A percentile compares a stretch with the other conserved stretches of the same genome.
phyloP scores from a whole-genome alignment of 2,329 filamentous ascomycete species.

The Fusarium austroafricanum region DNA sequence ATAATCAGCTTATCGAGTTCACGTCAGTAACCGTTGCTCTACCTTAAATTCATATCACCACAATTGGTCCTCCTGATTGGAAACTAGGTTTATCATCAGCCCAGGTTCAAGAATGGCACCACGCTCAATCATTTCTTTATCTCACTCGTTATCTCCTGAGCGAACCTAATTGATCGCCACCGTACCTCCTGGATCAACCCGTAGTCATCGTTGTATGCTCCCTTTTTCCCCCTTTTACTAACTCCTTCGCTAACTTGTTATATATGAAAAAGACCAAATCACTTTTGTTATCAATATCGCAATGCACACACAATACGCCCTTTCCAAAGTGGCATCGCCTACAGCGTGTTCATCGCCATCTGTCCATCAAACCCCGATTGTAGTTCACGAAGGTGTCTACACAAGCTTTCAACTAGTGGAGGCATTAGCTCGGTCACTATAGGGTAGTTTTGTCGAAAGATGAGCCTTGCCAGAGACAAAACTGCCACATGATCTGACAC shows the following conservation, averaged over 20 bases:
- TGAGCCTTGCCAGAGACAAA: conserved; percentile 27
- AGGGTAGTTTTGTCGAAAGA: conserved; percentile 40
- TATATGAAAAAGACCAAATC: conserved; percentile 9
- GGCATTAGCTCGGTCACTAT: conserved; percentile 34
- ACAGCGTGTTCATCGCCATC: not conserved
- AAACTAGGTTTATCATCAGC: not conserved
- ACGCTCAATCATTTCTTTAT: not conserved
- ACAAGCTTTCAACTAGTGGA: conserved; percentile 38
- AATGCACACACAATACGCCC: not conserved
- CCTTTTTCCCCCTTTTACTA: conserved; percentile 18
- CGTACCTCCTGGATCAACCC: not conserved
- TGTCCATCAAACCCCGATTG: conserved; percentile 10
- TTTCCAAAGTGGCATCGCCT: not conserved
- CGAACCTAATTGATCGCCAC: not conserved
- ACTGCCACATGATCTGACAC: conserved; percentile 28
- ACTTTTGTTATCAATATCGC: conserved; percentile 15
- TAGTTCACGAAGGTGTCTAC: conserved; percentile 36
- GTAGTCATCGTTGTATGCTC: conserved; percentile 7
- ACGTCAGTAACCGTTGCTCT: no score
- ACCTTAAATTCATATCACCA: no score
- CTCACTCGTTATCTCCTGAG: not conserved
- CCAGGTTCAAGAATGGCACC: not conserved
- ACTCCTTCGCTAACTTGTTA: conserved; percentile 37
- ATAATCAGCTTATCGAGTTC: no score
- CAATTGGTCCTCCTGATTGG: no score